Conservation (phyloP, 805 yeast genomes). For the Sungouiozyma intestinalis region DNA sequence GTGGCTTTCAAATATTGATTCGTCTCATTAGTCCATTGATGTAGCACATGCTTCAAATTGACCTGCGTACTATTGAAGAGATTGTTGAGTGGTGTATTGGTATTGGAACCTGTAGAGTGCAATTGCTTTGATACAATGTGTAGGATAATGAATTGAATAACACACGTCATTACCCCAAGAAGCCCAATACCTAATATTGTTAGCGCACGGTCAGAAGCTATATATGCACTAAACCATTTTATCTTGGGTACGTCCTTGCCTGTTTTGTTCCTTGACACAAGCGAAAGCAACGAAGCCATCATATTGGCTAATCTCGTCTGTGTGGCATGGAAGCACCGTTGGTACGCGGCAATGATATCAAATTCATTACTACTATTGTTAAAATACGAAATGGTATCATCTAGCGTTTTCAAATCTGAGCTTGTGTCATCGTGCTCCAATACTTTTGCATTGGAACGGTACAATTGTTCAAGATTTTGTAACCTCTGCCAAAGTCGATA, state of each 20-base stretch:
- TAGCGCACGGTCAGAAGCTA: constrained; percentile 43
- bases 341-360: constrained; percentile 15
- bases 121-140: constrained; percentile 8
- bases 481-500: constrained; percentile 39
- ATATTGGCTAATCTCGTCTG: constrained; percentile 7
- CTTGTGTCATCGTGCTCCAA: not conserved
- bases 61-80: constrained; percentile 5
- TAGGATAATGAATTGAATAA: constrained; percentile 45
- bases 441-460: constrained; percentile 1
- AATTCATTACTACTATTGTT: not conserved
- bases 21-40: constrained; percentile 44
- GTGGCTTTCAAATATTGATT: constrained; percentile 42
- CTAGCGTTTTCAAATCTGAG: not conserved
- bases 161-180: constrained; percentile 44
- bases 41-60: constrained; percentile 27
- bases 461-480: constrained; percentile 26
- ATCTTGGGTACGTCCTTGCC: constrained; percentile 12
- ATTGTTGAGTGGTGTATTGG: not conserved
- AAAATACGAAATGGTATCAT: not conserved
- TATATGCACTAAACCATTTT: constrained; percentile 33
- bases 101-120: not conserved
- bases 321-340: constrained; percentile 16
- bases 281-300: constrained; percentile 2
- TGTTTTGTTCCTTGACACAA: not conserved
- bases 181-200: constrained; percentile 43